Evolutionary conservation across 768 basidiomycete genomes (phyloP).

Genomic region (Tubosaeta sp.): DNA sequence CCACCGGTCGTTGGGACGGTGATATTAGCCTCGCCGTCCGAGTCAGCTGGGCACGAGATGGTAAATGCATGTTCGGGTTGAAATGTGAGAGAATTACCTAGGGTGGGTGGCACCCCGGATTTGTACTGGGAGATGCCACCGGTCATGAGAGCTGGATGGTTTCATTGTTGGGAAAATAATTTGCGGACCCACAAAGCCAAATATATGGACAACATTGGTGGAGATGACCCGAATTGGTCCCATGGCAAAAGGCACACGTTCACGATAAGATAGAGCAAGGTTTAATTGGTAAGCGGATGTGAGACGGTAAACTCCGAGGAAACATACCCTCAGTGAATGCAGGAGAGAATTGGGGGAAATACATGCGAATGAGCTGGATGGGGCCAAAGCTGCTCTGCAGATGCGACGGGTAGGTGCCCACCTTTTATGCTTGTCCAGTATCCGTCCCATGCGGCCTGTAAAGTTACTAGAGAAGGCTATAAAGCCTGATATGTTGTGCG

Average conservation of each 20-base stretch:
- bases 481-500: constrained; percentile 17
- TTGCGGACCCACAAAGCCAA: constrained; percentile 34
- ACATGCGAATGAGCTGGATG: constrained; percentile 4
- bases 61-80: constrained; percentile 5
- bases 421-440: constrained; percentile 24
- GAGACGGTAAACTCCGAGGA: constrained; percentile 16
- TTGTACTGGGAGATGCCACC: constrained; percentile 18
- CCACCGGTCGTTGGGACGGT: constrained; percentile 11
- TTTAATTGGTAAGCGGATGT: constrained; percentile 15
- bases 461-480: constrained; percentile 28
- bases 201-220: constrained; percentile 24
- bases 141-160: constrained; percentile 23
- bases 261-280: constrained; percentile 24
- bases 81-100: constrained; percentile 12
- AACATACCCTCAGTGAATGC: constrained; percentile 4
- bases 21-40: constrained; percentile 21
- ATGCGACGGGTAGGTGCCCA: constrained; percentile 9
- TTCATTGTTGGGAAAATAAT: constrained; percentile 27
- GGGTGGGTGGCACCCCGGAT: constrained; percentile 6
- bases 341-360: not conserved
- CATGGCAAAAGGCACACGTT: not conserved
- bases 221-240: constrained; percentile 3
- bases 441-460: constrained; percentile 15
- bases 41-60: constrained; percentile 11
- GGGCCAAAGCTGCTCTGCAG: constrained; percentile 8